Conservation (phyloP, 2,329 filamentous ascomycete species). For the Myriangium duriaei region DNA sequence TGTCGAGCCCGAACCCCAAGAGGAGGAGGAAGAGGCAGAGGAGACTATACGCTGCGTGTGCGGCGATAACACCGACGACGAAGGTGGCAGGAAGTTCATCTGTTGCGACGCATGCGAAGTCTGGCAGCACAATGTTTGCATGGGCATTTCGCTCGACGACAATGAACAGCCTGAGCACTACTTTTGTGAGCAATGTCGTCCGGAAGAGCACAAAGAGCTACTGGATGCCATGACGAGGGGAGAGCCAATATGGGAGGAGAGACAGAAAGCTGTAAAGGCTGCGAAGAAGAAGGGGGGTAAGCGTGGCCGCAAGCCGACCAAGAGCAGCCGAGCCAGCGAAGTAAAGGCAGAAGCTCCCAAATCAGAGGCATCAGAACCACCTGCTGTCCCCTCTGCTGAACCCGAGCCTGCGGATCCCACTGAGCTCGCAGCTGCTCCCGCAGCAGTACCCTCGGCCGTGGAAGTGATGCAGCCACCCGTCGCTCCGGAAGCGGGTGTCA, state of each 20-base stretch:
- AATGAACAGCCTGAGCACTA: conserved; percentile 70
- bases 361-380: conserved; percentile 4
- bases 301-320: conserved; percentile 15
- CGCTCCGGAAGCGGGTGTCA: conserved; percentile 16
- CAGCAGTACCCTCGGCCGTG: too few species aligned
- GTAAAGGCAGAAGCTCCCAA: conserved; percentile 13
- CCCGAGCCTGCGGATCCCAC: conserved; percentile 8
- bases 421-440: too few species aligned
- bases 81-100: conserved; percentile 85
- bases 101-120: conserved; percentile 83
- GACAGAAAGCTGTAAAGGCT: conserved; percentile 45
- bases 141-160: conserved; percentile 68
- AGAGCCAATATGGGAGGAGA: conserved; percentile 76
- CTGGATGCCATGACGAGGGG: conserved; percentile 66
- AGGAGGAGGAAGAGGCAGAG: conserved; percentile 43
- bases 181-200: conserved; percentile 82
- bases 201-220: conserved; percentile 69
- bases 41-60: conserved; percentile 90
- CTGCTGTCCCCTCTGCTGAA: conserved; percentile 7
- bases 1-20: conserved; percentile 43
- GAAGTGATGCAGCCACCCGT: too few species aligned
- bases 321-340: conserved; percentile 18
- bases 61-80: conserved; percentile 74
- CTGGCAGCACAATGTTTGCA: conserved; percentile 97
- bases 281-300: conserved; percentile 39